Evolutionary conservation across 495 filamentous ascomycete species (phyloP), one percentile per base, ranked within the genome.

Genomic region (Talaromyces wortmannii): DNA sequence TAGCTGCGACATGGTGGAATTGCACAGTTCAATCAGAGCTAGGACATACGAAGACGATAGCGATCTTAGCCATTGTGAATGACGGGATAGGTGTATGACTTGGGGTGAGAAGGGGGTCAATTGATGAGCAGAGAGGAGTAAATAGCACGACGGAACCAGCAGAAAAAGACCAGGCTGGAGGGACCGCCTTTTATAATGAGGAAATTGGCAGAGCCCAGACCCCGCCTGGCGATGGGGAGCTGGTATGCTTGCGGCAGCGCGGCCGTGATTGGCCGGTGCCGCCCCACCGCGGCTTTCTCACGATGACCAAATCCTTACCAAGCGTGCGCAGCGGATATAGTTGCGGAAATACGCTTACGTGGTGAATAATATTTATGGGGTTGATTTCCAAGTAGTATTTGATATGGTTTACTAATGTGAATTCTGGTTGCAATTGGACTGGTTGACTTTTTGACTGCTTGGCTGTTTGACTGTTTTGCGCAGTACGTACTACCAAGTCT

Each of bases 1-100:
- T 32, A 45, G 52, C 43, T 45, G 43, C 15, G 43, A 42, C 45
- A 42, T 53, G 46, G 54, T 40, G 61, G 64, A 62, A 56, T 56
- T 1, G 23, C 2, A 23, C 23, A 23, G 23, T 23, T 4, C 48
- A 50, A 45, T 57, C 33, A 16, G 17, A 33, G 42, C 3, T 45
- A 29, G 55, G 52, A 83, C 87, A 61, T 83, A 92, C 89, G 63
- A 81, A 92, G 70, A 96, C 81, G 69, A 96, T 95, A 57, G 92
- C 92, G 64, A 96, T 78, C 76, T 90, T 92, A 71, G 90, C 42
- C 52, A 53, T 53, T 46, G 52, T 53, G 52, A 53, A 23, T 46
- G 36, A 13, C 36, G 36, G 13, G 8, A 13, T 8, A 13, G 36
- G 13, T 40, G 36, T 13, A 40, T 8, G 13, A 10, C 8, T 8